Evolutionary conservation across 1,139 yeast species (phyloP).

Genomic region (Candida sp.): DNA sequence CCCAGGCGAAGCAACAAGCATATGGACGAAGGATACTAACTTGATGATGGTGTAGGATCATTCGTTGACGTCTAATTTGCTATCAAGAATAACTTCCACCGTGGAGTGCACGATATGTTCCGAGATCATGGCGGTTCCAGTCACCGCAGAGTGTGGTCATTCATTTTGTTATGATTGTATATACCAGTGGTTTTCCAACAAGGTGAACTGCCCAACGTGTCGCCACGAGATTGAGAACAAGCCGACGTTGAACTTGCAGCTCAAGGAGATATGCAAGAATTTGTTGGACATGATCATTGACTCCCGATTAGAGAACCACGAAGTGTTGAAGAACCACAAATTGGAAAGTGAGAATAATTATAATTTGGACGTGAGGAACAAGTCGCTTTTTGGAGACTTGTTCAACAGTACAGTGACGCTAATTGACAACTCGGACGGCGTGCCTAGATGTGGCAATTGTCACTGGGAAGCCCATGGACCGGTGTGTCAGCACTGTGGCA

Average conservation of each 20-base stretch:
- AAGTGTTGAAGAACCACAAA: slow-evolving; percentile 24
- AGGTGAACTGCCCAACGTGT: slow-evolving; percentile 60
- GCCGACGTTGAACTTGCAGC: slow-evolving; percentile 50
- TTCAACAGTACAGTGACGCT: slow-evolving; percentile 52
- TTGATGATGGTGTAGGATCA: slow-evolving; percentile 11
- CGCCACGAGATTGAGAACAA: slow-evolving; percentile 42
- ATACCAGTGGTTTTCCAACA: slow-evolving; percentile 52
- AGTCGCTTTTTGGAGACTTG: slow-evolving; percentile 49
- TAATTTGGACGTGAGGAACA: slow-evolving; percentile 38
- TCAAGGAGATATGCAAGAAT: slow-evolving; percentile 38
- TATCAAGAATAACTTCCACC: slow-evolving; percentile 27
- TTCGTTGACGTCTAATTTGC: slow-evolving; percentile 14
- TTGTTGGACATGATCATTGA: slow-evolving; percentile 36
- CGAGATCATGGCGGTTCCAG: slow-evolving; percentile 49
- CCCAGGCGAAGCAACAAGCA: neutral
- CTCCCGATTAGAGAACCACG: slow-evolving; percentile 19
- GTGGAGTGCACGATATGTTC: slow-evolving; percentile 50
- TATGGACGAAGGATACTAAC: neutral
- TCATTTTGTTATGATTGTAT: slow-evolving; percentile 54
- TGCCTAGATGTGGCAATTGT: slow-evolving; percentile 78
- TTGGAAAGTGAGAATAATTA: slow-evolving; percentile 31
- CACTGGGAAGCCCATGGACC: slow-evolving; percentile 80
- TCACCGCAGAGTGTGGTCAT: slow-evolving; percentile 47
- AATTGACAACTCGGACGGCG: slow-evolving; percentile 74
- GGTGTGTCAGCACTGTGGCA: slow-evolving; percentile 59